phyloP scores from a whole-genome alignment of 148 eudicot species.

The Vaccinium vitisidaea region DNA sequence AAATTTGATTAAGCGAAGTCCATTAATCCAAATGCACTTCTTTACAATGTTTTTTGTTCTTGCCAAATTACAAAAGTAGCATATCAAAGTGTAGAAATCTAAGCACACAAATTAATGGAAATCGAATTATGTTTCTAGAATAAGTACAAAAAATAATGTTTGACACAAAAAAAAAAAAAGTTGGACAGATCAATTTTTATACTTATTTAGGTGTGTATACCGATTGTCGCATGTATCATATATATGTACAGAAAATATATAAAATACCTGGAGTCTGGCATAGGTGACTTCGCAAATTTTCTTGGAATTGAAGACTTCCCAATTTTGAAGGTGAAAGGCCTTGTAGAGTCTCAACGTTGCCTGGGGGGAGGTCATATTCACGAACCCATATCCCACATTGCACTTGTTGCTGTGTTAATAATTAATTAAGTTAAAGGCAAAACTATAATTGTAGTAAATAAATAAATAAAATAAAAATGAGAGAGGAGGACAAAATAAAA shows the following conservation, averaged over 20 bases:
- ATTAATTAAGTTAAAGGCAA: neutral
- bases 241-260: neutral
- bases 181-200: too few species aligned
- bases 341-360: conserved; percentile 78
- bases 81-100: too few species aligned
- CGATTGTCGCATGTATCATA: neutral
- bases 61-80: too few species aligned
- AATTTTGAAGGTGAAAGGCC: conserved; percentile 77
- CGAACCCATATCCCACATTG: conserved; percentile 98
- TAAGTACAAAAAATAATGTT: too few species aligned
- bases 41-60: too few species aligned
- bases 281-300: conserved; percentile 93
- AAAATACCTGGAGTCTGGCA: conserved; percentile 36
- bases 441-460: neutral
- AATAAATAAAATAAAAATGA: neutral
- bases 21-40: too few species aligned
- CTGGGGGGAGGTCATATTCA: conserved; percentile 91
- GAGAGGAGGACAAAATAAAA: neutral
- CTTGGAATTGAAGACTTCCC: conserved; percentile 95
- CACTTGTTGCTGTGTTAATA: conserved; percentile 66
- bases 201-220: too few species aligned
- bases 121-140: too few species aligned
- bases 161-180: too few species aligned
- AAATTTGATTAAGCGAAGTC: too few species aligned
- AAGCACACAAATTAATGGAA: too few species aligned